Conservation (phyloP, 306 rosid genomes). For the Sophora flavescens region DNA sequence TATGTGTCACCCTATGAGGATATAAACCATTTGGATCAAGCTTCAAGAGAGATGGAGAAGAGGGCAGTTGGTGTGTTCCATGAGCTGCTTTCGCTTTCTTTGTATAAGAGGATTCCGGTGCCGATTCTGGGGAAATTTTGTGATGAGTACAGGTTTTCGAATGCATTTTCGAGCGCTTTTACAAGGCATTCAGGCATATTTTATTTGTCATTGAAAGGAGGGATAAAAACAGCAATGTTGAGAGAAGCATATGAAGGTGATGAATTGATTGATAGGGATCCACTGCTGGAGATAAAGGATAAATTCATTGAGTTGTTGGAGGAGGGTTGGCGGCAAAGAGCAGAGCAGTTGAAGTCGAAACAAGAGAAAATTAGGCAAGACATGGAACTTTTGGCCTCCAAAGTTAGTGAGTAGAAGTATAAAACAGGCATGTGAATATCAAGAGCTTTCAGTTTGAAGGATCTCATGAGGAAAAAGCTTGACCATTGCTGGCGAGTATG, state of each 20-base stretch:
- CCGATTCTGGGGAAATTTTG: slow-evolving; percentile 82
- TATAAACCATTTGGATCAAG: slow-evolving; percentile 67
- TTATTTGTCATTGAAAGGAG: slow-evolving; percentile 85
- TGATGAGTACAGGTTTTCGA: slow-evolving; percentile 83
- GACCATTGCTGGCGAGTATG: slow-evolving; percentile 35
- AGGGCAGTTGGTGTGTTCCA: slow-evolving; percentile 57
- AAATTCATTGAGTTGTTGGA: slow-evolving; percentile 77
- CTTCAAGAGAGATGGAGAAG: slow-evolving; percentile 72
- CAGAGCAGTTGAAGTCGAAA: slow-evolving; percentile 57
- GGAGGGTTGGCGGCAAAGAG: slow-evolving; percentile 79
- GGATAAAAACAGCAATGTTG: slow-evolving; percentile 81
- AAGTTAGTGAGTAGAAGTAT: slow-evolving; percentile 33
- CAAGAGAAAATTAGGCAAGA: slow-evolving; percentile 55
- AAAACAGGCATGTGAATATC: neutral
- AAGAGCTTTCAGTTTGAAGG: slow-evolving; percentile 40
- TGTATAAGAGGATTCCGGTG: slow-evolving; percentile 79
- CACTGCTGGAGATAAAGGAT: slow-evolving; percentile 73
- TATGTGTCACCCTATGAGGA: slow-evolving; percentile 79
- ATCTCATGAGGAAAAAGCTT: neutral
- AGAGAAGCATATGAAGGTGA: slow-evolving; percentile 76
- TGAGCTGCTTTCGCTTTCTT: slow-evolving; percentile 68
- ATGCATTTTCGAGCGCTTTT: slow-evolving; percentile 69
- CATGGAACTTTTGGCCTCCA: slow-evolving; percentile 57
- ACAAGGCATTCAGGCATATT: slow-evolving; percentile 90
- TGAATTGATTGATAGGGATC: slow-evolving; percentile 75